phyloP scores from a whole-genome alignment of 805 yeast genomes.

The Lipomyces starkeyi region DNA sequence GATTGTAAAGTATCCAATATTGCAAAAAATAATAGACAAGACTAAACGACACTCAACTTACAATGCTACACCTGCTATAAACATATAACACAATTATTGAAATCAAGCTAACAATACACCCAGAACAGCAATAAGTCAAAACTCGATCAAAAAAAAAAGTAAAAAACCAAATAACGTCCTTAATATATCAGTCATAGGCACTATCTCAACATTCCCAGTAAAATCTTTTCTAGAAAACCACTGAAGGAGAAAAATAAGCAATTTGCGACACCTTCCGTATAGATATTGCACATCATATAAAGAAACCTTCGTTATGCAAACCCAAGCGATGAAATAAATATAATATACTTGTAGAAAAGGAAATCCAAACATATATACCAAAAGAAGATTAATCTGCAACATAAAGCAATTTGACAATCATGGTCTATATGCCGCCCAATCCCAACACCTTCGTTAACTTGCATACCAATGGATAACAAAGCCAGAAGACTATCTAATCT shows the following conservation, averaged over 20 bases:
- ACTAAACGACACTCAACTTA: not conserved
- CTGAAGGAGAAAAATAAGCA: not conserved
- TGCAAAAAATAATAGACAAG: not conserved
- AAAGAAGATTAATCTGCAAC: not conserved
- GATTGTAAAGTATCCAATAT: too few species aligned
- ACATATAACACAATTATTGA: not conserved
- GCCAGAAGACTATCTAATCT: not conserved
- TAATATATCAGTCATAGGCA: not conserved
- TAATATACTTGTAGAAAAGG: not conserved
- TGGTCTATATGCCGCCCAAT: not conserved
- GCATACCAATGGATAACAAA: not conserved
- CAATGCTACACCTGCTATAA: not conserved
- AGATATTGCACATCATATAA: not conserved
- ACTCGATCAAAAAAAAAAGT: not conserved
- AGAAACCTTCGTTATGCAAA: not conserved
- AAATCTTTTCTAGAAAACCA: not conserved
- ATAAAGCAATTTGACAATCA: not conserved
- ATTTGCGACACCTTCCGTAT: not conserved
- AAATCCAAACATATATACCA: not conserved
- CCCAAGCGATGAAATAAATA: not conserved
- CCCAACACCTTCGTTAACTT: not conserved
- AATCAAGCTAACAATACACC: not conserved
- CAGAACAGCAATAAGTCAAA: not conserved
- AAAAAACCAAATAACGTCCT: not conserved
- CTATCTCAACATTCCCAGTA: not conserved